These are phyloP conservation scores for Tetrapisispora iriomotensis DNA, from an alignment of 805 yeast genomes.

Conservation along the genomic window DNA sequence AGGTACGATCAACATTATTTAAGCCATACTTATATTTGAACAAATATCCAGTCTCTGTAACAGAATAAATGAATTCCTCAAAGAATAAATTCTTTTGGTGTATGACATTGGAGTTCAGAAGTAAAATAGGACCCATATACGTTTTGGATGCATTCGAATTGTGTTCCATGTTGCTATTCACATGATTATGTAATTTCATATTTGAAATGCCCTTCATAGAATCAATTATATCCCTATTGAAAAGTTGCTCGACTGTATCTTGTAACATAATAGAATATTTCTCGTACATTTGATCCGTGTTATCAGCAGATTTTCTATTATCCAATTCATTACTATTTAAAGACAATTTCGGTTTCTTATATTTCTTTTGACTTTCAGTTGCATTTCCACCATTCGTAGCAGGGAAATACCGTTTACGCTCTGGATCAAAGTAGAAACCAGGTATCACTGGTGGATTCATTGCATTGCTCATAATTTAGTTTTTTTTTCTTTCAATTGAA, in stretches of 20 bases:
- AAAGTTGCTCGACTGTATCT: too few relatives aligned
- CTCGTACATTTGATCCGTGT: too few relatives aligned
- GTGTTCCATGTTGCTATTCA: too few relatives aligned
- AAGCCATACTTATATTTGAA: background rate
- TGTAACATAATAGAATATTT: too few relatives aligned
- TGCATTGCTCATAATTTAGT: background rate
- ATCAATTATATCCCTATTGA: too few relatives aligned
- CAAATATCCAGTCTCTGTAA: background rate
- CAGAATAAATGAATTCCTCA: background rate
- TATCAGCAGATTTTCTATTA: too few relatives aligned
- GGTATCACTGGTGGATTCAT: slow-evolving; percentile 8
- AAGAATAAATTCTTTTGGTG: background rate
- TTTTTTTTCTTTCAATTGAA: background rate
- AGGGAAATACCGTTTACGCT: slow-evolving; percentile 19
- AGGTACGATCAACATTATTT: background rate
- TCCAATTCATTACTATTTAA: too few relatives aligned
- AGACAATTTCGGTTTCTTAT: background rate
- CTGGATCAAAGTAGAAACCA: slow-evolving; percentile 23
- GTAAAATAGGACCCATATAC: too few relatives aligned
- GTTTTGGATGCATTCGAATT: too few relatives aligned
- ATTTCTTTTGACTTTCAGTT: slow-evolving; percentile 1
- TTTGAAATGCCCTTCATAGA: too few relatives aligned
- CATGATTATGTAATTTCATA: too few relatives aligned
- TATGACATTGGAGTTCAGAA: too few relatives aligned
- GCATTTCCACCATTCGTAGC: background rate